These are phyloP conservation scores for Yarrowia sp. DNA, from an alignment of 805 yeast genomes.

Conservation along the genomic window DNA sequence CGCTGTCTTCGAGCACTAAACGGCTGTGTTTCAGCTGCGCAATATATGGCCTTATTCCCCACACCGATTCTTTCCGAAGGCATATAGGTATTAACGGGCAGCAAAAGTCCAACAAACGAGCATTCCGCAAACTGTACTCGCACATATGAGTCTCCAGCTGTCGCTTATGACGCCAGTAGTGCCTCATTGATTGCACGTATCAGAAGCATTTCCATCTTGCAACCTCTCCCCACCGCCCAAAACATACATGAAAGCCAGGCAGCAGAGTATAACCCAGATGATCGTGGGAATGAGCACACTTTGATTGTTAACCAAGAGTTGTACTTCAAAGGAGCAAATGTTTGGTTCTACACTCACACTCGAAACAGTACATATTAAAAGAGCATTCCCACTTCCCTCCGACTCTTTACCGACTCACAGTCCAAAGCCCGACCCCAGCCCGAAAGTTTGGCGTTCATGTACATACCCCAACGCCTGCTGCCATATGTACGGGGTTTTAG, in stretches of 20 bases:
- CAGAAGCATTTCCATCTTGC: too few relatives aligned
- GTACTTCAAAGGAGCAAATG: too few relatives aligned
- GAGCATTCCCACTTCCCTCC: background rate
- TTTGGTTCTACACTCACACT: too few relatives aligned
- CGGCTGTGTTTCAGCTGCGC: conserved; percentile 5
- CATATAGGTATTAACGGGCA: too few relatives aligned
- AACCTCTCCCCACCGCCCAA: too few relatives aligned
- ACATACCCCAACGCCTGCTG: conserved; percentile 37
- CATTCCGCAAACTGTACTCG: too few relatives aligned
- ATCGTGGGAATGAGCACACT: too few relatives aligned
- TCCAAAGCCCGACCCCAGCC: conserved; percentile 16
- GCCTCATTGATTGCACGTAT: background rate
- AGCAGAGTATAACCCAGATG: conserved; percentile 8
- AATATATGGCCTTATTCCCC: conserved; percentile 19
- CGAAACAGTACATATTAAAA: background rate
- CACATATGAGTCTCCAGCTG: too few relatives aligned
- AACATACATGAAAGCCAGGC: conserved; percentile 14
- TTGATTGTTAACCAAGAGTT: background rate
- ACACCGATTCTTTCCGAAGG: conserved; percentile 9
- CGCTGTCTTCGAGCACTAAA: background rate
- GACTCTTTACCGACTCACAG: too few relatives aligned
- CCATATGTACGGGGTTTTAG: conserved; percentile 26
- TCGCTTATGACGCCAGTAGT: background rate
- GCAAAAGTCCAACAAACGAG: background rate
- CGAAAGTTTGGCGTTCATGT: conserved; percentile 27